Conservation (phyloP, 2,329 filamentous ascomycete species). For the Aspergillus sp. region DNA sequence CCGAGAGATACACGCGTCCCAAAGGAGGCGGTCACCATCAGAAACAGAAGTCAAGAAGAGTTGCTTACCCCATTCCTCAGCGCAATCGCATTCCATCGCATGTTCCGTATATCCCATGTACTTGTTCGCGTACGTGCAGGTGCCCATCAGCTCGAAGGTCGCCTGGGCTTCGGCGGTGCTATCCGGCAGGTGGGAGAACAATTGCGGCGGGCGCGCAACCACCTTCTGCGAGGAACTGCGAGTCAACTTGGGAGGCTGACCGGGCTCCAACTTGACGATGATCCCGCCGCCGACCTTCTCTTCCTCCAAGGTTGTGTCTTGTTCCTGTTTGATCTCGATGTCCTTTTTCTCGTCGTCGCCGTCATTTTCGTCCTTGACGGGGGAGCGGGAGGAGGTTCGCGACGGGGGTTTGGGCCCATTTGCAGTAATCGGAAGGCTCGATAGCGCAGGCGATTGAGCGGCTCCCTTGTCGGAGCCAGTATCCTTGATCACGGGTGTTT, state of each 20-base stretch:
- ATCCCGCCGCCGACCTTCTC: constrained; percentile 60
- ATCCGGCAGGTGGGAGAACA: constrained; percentile 75
- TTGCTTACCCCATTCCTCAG: constrained; percentile 85
- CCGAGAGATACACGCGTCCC: too few relatives aligned
- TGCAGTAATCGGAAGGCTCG: too few relatives aligned
- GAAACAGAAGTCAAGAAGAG: constrained; percentile 12
- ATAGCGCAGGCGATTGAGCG: too few relatives aligned
- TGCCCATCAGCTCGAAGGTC: constrained; percentile 75
- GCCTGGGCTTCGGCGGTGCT: constrained; percentile 71
- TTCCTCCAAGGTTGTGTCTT: constrained; percentile 28
- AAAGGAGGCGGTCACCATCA: too few relatives aligned
- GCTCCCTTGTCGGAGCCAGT: too few relatives aligned
- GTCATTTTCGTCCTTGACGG: constrained; percentile 29
- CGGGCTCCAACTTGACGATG: constrained; percentile 61
- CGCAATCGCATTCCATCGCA: constrained; percentile 92
- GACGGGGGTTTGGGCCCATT: background rate
- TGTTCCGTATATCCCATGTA: constrained; percentile 87
- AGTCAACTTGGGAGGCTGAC: constrained; percentile 67
- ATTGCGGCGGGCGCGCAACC: constrained; percentile 57
- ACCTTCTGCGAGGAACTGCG: constrained; percentile 73
- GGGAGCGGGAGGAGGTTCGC: constrained; percentile 21
- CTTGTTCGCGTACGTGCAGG: constrained; percentile 90
- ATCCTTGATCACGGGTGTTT: background rate
- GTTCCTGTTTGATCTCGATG: constrained; percentile 7
- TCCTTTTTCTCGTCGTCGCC: constrained; percentile 23